phyloP scores from a whole-genome alignment of 306 rosid species.

The Vachellia collinsii region DNA sequence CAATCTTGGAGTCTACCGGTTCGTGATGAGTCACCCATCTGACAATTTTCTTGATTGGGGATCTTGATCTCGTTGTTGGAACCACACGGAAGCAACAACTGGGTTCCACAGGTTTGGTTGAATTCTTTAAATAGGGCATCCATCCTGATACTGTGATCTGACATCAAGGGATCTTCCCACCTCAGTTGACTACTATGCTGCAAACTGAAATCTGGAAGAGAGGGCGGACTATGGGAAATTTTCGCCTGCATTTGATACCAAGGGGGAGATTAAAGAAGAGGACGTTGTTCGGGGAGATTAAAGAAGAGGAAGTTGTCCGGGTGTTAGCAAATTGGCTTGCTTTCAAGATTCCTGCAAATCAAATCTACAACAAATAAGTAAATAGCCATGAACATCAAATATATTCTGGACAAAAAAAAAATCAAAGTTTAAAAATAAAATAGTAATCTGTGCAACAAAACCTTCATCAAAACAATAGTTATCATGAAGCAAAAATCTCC shows the following conservation, averaged over 20 bases:
- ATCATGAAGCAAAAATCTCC: conserved; percentile 20
- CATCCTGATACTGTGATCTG: conserved; percentile 50
- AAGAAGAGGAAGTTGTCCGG: conserved; percentile 56
- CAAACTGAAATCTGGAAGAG: conserved; percentile 50
- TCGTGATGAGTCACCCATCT: conserved; percentile 41
- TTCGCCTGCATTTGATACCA: conserved; percentile 47
- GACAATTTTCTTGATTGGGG: conserved; percentile 53
- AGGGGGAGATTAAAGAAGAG: conserved; percentile 40
- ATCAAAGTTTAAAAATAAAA: not conserved
- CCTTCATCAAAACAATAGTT: not conserved
- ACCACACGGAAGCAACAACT: conserved; percentile 37
- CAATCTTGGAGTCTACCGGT: conserved; percentile 63
- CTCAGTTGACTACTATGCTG: conserved; percentile 40
- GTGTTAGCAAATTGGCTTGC: conserved; percentile 47
- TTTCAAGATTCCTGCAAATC: conserved; percentile 39
- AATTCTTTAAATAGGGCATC: conserved; percentile 63
- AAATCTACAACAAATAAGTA: conserved; percentile 35
- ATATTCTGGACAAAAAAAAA: not conserved
- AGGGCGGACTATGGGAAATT: conserved; percentile 43
- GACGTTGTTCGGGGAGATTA: conserved; percentile 40
- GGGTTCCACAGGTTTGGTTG: conserved; percentile 49
- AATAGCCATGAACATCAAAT: conserved; percentile 8
- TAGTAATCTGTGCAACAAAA: not conserved
- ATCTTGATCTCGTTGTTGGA: conserved; percentile 45
- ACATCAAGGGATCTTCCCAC: conserved; percentile 51